These are phyloP conservation scores for Flaveria floridana DNA, from an alignment of 140 eudicot genomes.

Conservation along the genomic window DNA sequence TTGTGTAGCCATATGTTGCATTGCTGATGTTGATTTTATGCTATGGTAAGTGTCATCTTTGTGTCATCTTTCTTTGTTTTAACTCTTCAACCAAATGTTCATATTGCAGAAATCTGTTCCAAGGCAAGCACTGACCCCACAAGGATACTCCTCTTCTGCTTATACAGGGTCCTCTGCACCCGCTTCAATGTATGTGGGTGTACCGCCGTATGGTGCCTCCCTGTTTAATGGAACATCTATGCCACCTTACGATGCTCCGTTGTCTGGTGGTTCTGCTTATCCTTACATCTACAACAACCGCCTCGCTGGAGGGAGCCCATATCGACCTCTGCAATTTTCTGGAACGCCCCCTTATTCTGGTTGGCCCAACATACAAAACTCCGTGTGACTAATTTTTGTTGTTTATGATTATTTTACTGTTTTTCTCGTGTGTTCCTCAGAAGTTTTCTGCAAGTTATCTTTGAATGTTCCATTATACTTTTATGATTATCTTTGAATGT, in stretches of 20 bases:
- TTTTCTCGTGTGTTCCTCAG: neutral
- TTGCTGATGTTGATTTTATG: neutral
- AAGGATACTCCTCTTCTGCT: conserved; percentile 40
- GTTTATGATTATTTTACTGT: conserved; percentile 29
- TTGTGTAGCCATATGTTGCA: neutral
- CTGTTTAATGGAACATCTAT: conserved; percentile 64
- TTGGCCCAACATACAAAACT: conserved; percentile 43
- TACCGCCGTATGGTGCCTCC: conserved; percentile 77
- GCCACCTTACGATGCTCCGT: conserved; percentile 64
- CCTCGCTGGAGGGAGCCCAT: conserved; percentile 75
- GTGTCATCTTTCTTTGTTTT: too few species aligned
- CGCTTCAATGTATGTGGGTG: conserved; percentile 79
- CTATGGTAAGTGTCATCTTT: neutral
- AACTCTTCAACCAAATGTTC: neutral
- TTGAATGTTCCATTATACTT: neutral
- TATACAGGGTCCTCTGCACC: conserved; percentile 64
- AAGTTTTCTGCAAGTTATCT: neutral
- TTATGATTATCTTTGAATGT: neutral
- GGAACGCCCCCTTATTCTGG: conserved; percentile 72
- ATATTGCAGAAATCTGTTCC: conserved; percentile 69
- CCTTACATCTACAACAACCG: conserved; percentile 57
- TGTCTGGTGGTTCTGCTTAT: conserved; percentile 53
- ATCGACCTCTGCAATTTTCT: conserved; percentile 62
- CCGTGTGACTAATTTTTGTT: neutral
- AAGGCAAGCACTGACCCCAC: conserved; percentile 66